phyloP scores from a whole-genome alignment of 768 basidiomycete species.

The Leucocoprinus sp. region DNA sequence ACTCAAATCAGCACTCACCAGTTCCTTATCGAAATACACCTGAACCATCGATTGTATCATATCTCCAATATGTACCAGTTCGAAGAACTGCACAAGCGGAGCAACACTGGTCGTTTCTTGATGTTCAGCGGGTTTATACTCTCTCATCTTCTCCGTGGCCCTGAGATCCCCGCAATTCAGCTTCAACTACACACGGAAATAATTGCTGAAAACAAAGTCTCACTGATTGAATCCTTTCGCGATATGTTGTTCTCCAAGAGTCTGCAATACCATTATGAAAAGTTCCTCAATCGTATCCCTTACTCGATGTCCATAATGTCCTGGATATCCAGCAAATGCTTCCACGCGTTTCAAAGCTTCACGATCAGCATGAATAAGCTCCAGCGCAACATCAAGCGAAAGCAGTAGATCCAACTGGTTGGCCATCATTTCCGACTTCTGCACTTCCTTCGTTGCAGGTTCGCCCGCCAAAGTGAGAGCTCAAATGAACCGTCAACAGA shows the following conservation, averaged over 20 bases:
- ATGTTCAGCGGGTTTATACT: constrained; percentile 87
- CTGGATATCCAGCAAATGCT: constrained; percentile 82
- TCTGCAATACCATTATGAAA: constrained; percentile 77
- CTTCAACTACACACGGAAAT: constrained; percentile 12
- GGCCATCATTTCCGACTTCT: not conserved
- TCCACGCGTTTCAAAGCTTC: constrained; percentile 90
- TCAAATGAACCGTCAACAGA: too few relatives aligned
- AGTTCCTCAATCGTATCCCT: constrained; percentile 91
- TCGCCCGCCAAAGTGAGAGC: constrained; percentile 2
- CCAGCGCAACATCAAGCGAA: constrained; percentile 84
- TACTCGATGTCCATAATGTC: constrained; percentile 79
- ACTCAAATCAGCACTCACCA: constrained; percentile 48
- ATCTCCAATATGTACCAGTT: constrained; percentile 93
- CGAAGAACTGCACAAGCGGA: constrained; percentile 93
- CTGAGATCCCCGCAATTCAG: constrained; percentile 28
- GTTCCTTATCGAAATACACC: constrained; percentile 95
- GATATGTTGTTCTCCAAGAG: constrained; percentile 73
- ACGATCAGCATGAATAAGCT: constrained; percentile 88
- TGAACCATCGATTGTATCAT: constrained; percentile 97
- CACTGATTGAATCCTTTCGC: constrained; percentile 70
- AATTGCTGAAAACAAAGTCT: constrained; percentile 20
- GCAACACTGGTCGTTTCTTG: constrained; percentile 77
- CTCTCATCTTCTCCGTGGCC: constrained; percentile 82
- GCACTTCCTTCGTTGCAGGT: constrained; percentile 5
- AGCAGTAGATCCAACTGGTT: constrained; percentile 75